Conservation (phyloP, 2,329 filamentous ascomycete genomes). For the Podosphaera xanthii region DNA sequence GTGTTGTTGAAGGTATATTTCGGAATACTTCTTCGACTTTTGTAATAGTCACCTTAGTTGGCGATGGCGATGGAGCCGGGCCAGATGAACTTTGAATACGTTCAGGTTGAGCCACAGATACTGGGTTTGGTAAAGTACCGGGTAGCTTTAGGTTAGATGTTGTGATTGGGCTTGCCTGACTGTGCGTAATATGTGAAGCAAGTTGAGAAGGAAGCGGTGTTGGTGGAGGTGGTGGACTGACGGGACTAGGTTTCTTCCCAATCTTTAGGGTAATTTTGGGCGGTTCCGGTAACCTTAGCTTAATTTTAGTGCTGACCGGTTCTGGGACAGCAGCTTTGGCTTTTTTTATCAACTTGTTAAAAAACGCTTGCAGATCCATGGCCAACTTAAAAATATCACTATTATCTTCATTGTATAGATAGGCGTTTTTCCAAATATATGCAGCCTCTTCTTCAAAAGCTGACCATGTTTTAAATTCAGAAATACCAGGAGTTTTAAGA, state of each 20-base stretch:
- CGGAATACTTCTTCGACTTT: background rate
- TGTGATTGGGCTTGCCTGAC: constrained; percentile 21
- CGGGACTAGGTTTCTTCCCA: constrained; percentile 31
- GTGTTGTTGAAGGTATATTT: background rate
- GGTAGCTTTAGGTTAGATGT: background rate
- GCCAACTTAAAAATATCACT: constrained; percentile 65
- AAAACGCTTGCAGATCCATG: constrained; percentile 53
- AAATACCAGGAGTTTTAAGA: constrained; percentile 36
- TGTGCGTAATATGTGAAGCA: constrained; percentile 24
- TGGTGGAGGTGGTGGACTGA: constrained; percentile 25
- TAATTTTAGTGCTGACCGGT: constrained; percentile 54
- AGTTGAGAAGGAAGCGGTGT: constrained; percentile 26
- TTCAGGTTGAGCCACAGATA: background rate
- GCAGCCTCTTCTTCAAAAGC: constrained; percentile 60
- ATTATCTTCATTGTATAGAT: constrained; percentile 76
- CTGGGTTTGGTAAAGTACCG: background rate
- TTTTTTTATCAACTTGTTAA: constrained; percentile 42
- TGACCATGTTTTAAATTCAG: constrained; percentile 61
- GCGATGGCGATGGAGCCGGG: background rate
- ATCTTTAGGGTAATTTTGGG: constrained; percentile 50
- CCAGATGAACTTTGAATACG: background rate
- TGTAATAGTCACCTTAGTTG: background rate
- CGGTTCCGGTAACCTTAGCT: constrained; percentile 40
- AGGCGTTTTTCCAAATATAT: constrained; percentile 71
- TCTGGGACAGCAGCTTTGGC: constrained; percentile 53